Evolutionary conservation across 2,329 filamentous ascomycete genomes (phyloP).

Genomic region (Apiospora aurea): DNA sequence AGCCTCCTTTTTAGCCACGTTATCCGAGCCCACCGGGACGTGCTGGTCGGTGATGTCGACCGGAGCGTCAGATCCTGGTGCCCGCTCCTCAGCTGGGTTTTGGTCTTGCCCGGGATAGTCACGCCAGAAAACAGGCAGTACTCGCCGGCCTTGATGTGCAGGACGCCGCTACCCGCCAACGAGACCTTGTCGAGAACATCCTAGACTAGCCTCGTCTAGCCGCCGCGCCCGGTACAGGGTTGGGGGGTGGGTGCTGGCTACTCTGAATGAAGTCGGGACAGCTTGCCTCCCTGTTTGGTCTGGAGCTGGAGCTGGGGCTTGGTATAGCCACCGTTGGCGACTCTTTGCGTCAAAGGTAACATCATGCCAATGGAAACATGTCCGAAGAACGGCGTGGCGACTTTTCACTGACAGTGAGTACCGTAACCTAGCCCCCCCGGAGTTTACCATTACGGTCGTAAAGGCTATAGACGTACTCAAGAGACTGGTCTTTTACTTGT

Average conservation of each 20-base stretch:
- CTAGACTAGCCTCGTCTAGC: background rate
- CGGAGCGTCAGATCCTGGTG: background rate
- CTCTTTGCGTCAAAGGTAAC: background rate
- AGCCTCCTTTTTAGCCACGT: background rate
- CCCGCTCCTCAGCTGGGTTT: background rate
- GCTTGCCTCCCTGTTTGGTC: background rate
- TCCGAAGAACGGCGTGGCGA: background rate
- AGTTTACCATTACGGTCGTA: background rate
- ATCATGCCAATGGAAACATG: background rate
- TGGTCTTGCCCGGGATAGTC: background rate
- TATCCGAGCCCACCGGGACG: background rate
- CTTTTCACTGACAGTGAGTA: background rate
- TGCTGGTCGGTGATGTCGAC: background rate
- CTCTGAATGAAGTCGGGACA: constrained; percentile 16
- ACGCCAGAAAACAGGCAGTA: background rate
- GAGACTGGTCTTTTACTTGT: background rate
- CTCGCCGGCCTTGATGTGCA: background rate
- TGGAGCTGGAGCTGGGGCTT: background rate
- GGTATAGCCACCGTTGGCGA: background rate
- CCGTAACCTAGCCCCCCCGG: background rate
- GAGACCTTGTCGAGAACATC: background rate
- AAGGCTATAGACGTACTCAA: background rate
- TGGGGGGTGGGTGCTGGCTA: no score
- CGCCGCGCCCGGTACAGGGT: no score
- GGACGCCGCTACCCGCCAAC: background rate